Percentiles rank a stretch among this genome's conserved stretches.
Evolutionary conservation across 768 basidiomycete species (phyloP).

Genomic region (Lentinula detonsa): DNA sequence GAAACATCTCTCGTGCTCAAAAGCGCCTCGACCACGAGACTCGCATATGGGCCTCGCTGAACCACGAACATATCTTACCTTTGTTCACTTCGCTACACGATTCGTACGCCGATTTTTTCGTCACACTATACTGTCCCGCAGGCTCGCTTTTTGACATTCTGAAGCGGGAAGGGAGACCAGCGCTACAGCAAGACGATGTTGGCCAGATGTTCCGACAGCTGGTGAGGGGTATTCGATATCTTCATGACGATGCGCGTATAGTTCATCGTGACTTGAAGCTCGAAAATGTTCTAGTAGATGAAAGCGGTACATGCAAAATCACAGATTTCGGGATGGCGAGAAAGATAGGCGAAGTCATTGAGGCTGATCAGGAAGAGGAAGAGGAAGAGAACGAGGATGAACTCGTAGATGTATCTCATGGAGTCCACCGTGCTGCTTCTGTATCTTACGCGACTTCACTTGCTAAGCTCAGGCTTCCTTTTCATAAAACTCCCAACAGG

Average conservation of each 20-base stretch:
- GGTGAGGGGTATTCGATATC: constrained; percentile 73
- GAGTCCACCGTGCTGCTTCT: constrained; percentile 35
- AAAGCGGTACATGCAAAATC: constrained; percentile 81
- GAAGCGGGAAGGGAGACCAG: constrained; percentile 60
- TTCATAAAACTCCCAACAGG: constrained; percentile 29
- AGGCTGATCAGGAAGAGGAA: constrained; percentile 32
- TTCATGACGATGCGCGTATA: constrained; percentile 70
- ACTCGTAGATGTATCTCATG: constrained; percentile 6
- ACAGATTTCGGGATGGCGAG: constrained; percentile 81
- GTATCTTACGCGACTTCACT: constrained; percentile 25
- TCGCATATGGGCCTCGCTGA: constrained; percentile 65
- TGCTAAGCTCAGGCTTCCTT: constrained; percentile 16
- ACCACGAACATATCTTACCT: constrained; percentile 83
- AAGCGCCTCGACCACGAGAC: constrained; percentile 68
- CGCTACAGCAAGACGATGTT: constrained; percentile 69
- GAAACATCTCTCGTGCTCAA: constrained; percentile 38
- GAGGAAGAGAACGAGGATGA: constrained; percentile 20
- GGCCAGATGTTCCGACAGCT: constrained; percentile 86
- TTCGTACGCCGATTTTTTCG: constrained; percentile 65
- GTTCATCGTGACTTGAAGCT: constrained; percentile 96
- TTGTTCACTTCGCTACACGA: constrained; percentile 63
- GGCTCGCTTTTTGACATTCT: constrained; percentile 84
- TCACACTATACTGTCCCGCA: constrained; percentile 79
- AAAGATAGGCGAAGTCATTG: constrained; percentile 46
- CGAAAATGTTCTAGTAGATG: constrained; percentile 93